Conservation (phyloP, 148 eudicot species). For the Nyssa sinensis region DNA sequence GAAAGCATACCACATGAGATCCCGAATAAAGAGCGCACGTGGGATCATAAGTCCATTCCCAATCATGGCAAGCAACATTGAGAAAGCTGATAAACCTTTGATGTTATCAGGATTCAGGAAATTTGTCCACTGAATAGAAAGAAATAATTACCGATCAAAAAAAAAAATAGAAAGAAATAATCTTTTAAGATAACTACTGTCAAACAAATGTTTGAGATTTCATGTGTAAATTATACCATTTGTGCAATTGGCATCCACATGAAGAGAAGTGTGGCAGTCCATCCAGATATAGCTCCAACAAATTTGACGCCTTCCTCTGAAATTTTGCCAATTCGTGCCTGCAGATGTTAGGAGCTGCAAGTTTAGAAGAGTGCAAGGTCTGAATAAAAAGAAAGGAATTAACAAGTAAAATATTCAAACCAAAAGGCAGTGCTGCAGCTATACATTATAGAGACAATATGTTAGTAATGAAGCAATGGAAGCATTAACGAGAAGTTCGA, state of each 20-base stretch:
- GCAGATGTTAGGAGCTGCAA: slow-evolving; percentile 20
- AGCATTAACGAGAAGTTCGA: no score
- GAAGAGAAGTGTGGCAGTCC: slow-evolving; percentile 99
- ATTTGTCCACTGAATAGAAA: slow-evolving; percentile 84
- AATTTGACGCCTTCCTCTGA: slow-evolving; percentile 61
- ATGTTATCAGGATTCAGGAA: slow-evolving; percentile 86
- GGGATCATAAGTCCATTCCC: slow-evolving; percentile 96
- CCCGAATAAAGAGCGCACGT: slow-evolving; percentile 89
- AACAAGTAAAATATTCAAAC: not conserved
- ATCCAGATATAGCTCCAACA: slow-evolving; percentile 77
- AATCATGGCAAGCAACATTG: slow-evolving; percentile 92
- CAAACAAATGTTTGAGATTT: not conserved
- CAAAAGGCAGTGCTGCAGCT: not conserved
- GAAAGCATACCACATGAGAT: slow-evolving; percentile 84
- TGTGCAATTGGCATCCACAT: slow-evolving; percentile 99
- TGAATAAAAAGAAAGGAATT: not conserved
- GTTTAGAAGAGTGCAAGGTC: slow-evolving; percentile 10
- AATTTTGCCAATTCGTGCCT: slow-evolving; percentile 87
- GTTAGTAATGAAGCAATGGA: no score
- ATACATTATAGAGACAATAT: no score
- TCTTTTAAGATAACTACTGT: slow-evolving; percentile 10
- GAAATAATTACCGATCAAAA: no score
- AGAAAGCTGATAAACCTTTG: slow-evolving; percentile 84
- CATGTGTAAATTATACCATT: slow-evolving; percentile 43
- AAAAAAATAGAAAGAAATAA: slow-evolving; percentile 19